phyloP scores from a whole-genome alignment of 2,329 filamentous ascomycete species.

The Chaetomium sp. region DNA sequence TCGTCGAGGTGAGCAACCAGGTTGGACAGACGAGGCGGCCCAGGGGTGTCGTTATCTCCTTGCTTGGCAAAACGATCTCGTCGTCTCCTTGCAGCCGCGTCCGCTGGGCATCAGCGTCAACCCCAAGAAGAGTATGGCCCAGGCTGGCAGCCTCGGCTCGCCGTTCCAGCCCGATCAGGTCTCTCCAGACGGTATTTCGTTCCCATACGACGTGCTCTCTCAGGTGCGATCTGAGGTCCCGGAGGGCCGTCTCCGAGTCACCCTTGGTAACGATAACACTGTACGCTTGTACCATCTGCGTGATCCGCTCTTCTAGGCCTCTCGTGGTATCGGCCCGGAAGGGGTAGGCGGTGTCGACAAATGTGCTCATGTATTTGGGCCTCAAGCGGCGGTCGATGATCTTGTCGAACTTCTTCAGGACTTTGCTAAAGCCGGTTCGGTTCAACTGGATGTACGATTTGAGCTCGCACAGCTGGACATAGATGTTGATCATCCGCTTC shows the following conservation, averaged over 20 bases:
- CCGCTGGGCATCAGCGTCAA: conserved; percentile 66
- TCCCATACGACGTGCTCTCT: conserved; percentile 99
- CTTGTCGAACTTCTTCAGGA: conserved; percentile 98
- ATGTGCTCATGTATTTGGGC: conserved; percentile 69
- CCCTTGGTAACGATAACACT: conserved; percentile 80
- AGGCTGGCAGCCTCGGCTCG: conserved; percentile 93
- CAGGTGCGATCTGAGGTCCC: conserved; percentile 85
- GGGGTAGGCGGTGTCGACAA: conserved; percentile 77
- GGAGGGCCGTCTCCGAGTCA: conserved; percentile 73
- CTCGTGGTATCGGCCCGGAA: conserved; percentile 75
- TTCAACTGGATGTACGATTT: conserved; percentile 97
- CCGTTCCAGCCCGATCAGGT: conserved; percentile 97
- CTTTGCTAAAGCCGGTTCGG: conserved; percentile 93
- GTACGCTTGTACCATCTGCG: conserved; percentile 76
- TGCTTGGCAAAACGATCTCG: conserved; percentile 60
- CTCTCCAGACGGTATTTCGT: conserved; percentile 96
- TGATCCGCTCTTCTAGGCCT: conserved; percentile 70
- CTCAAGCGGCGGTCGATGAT: conserved; percentile 83
- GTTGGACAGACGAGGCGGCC: conserved; percentile 73
- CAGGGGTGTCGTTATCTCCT: conserved; percentile 75
- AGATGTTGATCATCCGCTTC: conserved; percentile 83
- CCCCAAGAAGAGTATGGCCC: conserved; percentile 79
- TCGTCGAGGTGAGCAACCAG: conserved; percentile 82
- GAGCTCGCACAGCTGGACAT: conserved; percentile 91
- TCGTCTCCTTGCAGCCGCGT: conserved; percentile 85